phyloP scores from a whole-genome alignment of 1,284 basidiomycete species.

The Cronartium ribicola region DNA sequence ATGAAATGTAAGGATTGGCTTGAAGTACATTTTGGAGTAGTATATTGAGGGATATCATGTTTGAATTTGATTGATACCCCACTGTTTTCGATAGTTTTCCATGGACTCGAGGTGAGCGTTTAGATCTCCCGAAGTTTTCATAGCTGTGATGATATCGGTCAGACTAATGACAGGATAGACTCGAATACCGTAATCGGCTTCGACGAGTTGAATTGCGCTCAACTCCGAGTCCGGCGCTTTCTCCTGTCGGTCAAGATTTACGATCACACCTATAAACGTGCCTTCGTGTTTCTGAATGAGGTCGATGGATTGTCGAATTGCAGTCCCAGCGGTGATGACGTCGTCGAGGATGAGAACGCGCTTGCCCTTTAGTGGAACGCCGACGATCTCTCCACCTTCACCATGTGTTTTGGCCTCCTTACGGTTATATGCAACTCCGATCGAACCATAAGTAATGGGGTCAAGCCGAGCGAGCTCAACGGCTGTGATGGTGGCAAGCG shows the following conservation, averaged over 20 bases:
- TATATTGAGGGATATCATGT: not conserved
- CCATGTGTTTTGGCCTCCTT: conserved; percentile 96
- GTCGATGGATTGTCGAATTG: conserved; percentile 73
- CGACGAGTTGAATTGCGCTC: conserved; percentile 80
- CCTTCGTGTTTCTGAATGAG: conserved; percentile 62
- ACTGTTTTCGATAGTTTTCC: conserved; percentile 73
- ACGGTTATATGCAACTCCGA: conserved; percentile 80
- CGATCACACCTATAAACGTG: conserved; percentile 81
- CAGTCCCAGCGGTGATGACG: conserved; percentile 94
- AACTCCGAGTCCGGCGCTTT: conserved; percentile 59
- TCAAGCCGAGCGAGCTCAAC: conserved; percentile 64
- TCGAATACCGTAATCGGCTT: conserved; percentile 64
- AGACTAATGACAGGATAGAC: conserved; percentile 74
- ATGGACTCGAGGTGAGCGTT: conserved; percentile 67
- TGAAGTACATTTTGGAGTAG: too few relatives aligned
- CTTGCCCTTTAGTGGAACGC: conserved; percentile 71
- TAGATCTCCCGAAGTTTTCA: conserved; percentile 64
- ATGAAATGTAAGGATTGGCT: too few relatives aligned
- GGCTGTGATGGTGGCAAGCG: conserved; percentile 82
- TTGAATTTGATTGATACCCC: conserved; percentile 57
- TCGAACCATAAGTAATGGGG: conserved; percentile 52
- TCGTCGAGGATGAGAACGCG: conserved; percentile 87
- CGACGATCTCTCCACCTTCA: conserved; percentile 91
- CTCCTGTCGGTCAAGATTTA: conserved; percentile 86
- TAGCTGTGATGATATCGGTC: conserved; percentile 77